Conservation (phyloP, 2,329 filamentous ascomycete species). For the Colletotrichum sansevieriae region DNA sequence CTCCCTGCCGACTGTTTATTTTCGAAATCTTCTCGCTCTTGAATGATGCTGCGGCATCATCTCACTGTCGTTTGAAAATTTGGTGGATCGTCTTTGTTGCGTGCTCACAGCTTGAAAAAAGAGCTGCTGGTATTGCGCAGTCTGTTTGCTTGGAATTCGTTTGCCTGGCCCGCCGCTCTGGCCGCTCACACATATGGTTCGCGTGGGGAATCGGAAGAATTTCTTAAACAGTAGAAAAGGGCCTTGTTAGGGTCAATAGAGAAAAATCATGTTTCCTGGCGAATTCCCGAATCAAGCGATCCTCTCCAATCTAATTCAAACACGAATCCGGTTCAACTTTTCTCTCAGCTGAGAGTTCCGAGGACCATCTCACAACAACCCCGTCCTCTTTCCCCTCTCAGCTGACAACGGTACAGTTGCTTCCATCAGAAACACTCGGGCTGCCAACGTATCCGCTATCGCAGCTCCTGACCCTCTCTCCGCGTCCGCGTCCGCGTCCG, state of each 20-base stretch:
- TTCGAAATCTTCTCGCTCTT: too few species aligned
- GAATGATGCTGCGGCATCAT: background rate
- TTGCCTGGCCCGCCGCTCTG: background rate
- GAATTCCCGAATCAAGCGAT: background rate
- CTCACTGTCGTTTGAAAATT: background rate
- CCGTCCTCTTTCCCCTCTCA: background rate
- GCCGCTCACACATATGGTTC: background rate
- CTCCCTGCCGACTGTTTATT: too few species aligned
- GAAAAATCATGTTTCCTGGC: background rate
- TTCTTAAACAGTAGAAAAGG: background rate
- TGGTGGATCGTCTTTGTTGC: background rate
- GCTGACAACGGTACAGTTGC: slow-evolving; percentile 30
- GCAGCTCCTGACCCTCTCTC: slow-evolving; percentile 24
- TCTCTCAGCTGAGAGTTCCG: background rate
- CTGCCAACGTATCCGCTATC: slow-evolving; percentile 42
- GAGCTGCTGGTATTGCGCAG: too few species aligned
- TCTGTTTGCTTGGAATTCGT: background rate
- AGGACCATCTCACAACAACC: background rate
- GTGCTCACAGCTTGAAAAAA: background rate
- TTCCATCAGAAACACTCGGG: slow-evolving; percentile 14
- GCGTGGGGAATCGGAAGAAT: too few species aligned
- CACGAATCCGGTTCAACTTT: background rate
- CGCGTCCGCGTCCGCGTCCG: background rate
- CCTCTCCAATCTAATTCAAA: slow-evolving; percentile 13
- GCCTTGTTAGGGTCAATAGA: background rate